Base-by-base conservation (phyloP, 1,284 basidiomycete genomes). In the Trichosporon ovoides region DNA sequence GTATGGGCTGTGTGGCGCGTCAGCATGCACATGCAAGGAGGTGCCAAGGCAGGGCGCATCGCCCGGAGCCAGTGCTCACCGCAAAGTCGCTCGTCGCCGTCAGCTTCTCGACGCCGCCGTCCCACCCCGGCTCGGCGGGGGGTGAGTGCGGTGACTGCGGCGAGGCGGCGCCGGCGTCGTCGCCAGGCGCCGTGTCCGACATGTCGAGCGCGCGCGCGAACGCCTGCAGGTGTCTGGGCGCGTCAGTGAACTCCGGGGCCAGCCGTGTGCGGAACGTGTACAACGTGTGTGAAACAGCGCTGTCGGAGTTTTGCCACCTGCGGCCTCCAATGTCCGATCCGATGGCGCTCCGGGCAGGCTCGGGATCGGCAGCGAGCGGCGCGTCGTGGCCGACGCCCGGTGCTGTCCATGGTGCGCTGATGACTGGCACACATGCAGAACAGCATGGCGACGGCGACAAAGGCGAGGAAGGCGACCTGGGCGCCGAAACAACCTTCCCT, bases 41-140 rank as follows among this genome's bases (percentile, higher is more conserved):
- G 13, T 20, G 20, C 43, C 3, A 10, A 20, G 34, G 7, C 16
- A 16, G 3, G 14, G 49, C 13, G 12, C 33, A 22, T 9, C 22
- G 14, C 2, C 12, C 11, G 10, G 18, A 68, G 9, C 28, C 28
- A 31, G 28, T 31, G 28, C 74, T 61, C 48, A 76, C 74, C 1
- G 93, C 93, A 72, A 95, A 97, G 75, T 96, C 93, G 11, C 88
- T 91, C 46, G 94, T 79, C 0, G 92, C 91, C 53, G 89, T 87
- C 14, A 96, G 85, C 77, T 91, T 92, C 69, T 87, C 81, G 31
- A 84, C 80, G 4, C 48, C 48, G 6, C 20, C 37, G 40, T 22
- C 49, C 62, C 62, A 63, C 9, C 57, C 58, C 9, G 58, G 55
- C 12, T 52, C 58, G 40, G 38, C 56, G 28, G 38, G 52, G 16